Percentiles rank a stretch among this genome's conserved stretches.
These are phyloP conservation scores for Pseudopyrenochaeta lycopersici DNA, from an alignment of 2,329 filamentous ascomycete species.

Conservation along the genomic window DNA sequence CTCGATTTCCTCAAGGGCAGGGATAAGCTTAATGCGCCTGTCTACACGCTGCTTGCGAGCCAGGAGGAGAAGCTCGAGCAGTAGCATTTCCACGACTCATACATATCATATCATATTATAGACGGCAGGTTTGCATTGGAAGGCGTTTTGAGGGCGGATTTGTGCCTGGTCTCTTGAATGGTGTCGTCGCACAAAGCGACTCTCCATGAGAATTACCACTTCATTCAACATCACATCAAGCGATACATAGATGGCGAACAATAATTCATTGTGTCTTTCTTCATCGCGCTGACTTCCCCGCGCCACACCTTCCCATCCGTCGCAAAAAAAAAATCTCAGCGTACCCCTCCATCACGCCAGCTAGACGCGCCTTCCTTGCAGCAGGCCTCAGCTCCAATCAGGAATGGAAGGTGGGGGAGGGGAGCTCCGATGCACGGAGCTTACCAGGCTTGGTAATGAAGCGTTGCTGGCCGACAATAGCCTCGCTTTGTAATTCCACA, in stretches of 20 bases:
- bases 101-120: conserved; percentile 11
- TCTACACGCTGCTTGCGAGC: conserved; percentile 80
- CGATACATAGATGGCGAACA: neutral
- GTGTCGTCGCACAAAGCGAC: neutral
- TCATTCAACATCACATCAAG: neutral
- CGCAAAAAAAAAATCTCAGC: conserved; percentile 7
- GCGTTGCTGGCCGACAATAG: conserved; percentile 24
- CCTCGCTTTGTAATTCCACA: conserved; percentile 28
- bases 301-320: neutral
- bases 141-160: conserved; percentile 23
- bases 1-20: conserved; percentile 92
- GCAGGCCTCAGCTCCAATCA: neutral
- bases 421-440: neutral
- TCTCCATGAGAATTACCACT: neutral
- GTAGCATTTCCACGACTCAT: neutral
- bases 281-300: neutral
- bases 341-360: conserved; percentile 16
- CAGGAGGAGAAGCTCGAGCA: conserved; percentile 56
- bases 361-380: neutral
- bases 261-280: neutral
- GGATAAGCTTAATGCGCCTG: conserved; percentile 84
- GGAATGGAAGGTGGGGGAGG: conserved; percentile 8
- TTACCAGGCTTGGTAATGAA: neutral
- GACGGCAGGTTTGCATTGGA: conserved; percentile 26
- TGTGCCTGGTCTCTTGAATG: neutral